Evolutionary conservation across 2,329 filamentous ascomycete genomes (phyloP).

Genomic region (Alternaria consortialis): DNA sequence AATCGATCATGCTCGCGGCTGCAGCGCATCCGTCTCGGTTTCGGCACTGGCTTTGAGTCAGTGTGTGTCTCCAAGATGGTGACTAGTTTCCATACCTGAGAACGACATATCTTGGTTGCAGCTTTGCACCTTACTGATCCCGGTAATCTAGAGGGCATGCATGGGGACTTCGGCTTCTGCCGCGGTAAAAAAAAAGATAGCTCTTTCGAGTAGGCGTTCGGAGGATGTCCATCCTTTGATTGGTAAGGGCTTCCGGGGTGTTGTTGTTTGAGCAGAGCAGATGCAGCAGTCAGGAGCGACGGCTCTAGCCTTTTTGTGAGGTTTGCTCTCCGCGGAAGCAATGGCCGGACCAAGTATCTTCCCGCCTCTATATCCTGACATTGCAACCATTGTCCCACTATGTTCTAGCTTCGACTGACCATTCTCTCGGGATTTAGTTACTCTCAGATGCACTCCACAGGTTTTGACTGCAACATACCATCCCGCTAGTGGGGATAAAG

Average conservation of each 20-base stretch:
- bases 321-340: slow-evolving; percentile 7
- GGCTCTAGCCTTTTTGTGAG: background rate
- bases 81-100: background rate
- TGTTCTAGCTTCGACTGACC: slow-evolving; percentile 4
- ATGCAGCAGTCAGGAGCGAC: background rate
- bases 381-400: slow-evolving; percentile 4
- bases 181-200: background rate
- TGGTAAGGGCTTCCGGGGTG: background rate
- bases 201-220: background rate
- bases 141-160: background rate
- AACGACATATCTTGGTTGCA: slow-evolving; percentile 1
- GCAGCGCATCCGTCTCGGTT: slow-evolving; percentile 13
- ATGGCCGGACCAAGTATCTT: slow-evolving; percentile 1
- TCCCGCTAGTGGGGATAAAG: background rate
- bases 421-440: background rate
- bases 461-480: background rate
- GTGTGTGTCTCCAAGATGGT: background rate
- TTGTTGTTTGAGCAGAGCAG: background rate
- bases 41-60: slow-evolving; percentile 12
- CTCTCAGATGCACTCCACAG: background rate
- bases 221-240: background rate
- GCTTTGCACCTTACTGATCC: slow-evolving; percentile 1
- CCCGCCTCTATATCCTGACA: slow-evolving; percentile 1
- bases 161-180: slow-evolving; percentile 3
- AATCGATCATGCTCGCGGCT: slow-evolving; percentile 5